These are phyloP conservation scores for Solanum verrucosum DNA, from an alignment of 257 asterid genomes.

Conservation along the genomic window DNA sequence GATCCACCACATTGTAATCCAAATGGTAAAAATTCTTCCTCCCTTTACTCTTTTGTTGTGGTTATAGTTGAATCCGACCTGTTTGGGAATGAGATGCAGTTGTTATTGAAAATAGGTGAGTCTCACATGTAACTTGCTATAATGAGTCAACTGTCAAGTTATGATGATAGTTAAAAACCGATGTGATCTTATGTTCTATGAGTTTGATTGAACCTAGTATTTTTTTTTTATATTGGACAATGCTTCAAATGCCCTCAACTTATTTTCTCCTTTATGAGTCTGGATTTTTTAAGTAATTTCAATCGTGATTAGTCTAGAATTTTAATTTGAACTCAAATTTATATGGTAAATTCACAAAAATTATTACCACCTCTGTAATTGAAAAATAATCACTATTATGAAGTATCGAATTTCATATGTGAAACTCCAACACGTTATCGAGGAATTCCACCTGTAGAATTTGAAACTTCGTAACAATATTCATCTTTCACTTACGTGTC, in stretches of 20 bases:
- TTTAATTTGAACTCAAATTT: no score
- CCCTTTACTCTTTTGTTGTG: neutral
- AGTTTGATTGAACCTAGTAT: neutral
- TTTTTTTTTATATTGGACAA: neutral
- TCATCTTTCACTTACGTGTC: neutral
- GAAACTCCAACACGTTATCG: neutral
- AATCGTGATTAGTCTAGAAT: no score
- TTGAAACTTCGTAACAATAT: no score
- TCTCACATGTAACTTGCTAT: neutral
- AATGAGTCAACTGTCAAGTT: neutral
- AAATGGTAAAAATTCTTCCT: neutral
- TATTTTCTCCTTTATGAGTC: neutral
- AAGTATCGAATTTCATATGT: neutral
- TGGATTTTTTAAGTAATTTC: no score
- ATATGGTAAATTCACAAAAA: neutral
- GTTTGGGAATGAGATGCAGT: neutral
- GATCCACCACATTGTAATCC: slow-evolving; percentile 35
- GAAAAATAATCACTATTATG: neutral
- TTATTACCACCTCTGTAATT: neutral
- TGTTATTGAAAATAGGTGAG: neutral
- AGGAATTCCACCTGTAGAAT: neutral
- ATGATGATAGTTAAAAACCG: neutral
- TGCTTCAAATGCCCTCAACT: neutral
- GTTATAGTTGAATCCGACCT: neutral
- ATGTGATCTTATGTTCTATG: neutral